Evolutionary conservation across 768 basidiomycete species (phyloP).

Genomic region (Podaxis sp.): DNA sequence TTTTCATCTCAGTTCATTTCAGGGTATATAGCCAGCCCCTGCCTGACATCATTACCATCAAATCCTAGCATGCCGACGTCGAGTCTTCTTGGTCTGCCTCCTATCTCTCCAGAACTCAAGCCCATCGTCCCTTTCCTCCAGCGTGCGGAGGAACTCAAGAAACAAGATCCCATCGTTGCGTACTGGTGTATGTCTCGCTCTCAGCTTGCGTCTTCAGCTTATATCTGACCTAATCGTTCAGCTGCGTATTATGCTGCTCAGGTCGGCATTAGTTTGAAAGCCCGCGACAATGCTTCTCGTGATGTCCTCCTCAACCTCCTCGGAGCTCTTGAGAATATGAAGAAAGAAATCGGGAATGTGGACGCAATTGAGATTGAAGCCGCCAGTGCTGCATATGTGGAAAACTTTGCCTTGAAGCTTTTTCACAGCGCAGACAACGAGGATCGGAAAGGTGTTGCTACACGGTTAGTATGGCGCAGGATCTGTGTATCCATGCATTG

Average conservation of each 20-base stretch:
- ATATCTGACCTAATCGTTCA: conserved; percentile 25
- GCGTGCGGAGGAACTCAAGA: conserved; percentile 82
- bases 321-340: conserved; percentile 75
- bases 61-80: conserved; percentile 24
- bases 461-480: conserved; percentile 45
- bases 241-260: conserved; percentile 92
- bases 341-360: conserved; percentile 63
- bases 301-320: conserved; percentile 72
- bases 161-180: conserved; percentile 80
- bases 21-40: conserved; percentile 1
- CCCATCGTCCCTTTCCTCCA: conserved; percentile 77
- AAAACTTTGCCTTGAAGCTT: conserved; percentile 92
- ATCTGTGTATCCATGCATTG: not conserved
- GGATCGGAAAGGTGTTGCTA: conserved; percentile 73
- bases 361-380: conserved; percentile 82
- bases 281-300: conserved; percentile 59
- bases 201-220: not conserved
- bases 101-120: conserved; percentile 58
- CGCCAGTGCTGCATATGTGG: conserved; percentile 84
- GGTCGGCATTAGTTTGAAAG: conserved; percentile 72
- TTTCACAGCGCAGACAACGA: conserved; percentile 89
- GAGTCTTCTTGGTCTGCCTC: conserved; percentile 50
- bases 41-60: not conserved
- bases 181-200: conserved; percentile 81
- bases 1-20: not conserved